These are phyloP conservation scores for Starmerella ratchasimensis DNA, from an alignment of 805 yeast species.

Conservation along the genomic window DNA sequence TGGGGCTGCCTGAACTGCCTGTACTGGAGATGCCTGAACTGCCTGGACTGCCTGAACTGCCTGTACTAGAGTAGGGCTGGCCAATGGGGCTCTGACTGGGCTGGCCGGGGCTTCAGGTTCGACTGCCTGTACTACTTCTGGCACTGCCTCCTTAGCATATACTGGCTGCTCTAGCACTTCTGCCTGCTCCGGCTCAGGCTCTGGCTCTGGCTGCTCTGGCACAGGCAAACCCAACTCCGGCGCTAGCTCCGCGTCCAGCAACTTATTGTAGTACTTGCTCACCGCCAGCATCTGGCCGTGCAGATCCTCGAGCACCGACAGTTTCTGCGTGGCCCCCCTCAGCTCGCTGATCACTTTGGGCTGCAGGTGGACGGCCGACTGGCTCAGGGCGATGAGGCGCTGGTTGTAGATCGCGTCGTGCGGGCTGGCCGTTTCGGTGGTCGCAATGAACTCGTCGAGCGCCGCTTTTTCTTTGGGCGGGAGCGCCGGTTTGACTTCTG, in stretches of 20 bases:
- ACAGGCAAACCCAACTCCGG: constrained; percentile 5
- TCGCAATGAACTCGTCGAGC: constrained; percentile 8
- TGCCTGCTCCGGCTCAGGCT: constrained; percentile 3
- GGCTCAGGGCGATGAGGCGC: constrained; percentile 13
- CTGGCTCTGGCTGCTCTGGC: constrained; percentile 1
- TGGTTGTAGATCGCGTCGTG: constrained; percentile 18
- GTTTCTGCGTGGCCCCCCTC: constrained; percentile 16
- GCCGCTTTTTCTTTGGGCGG: constrained; percentile 8
- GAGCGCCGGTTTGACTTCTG: constrained; percentile 2
- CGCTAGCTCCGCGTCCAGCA: constrained; percentile 20
- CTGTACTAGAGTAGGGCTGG: too few species aligned
- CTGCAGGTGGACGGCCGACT: constrained; percentile 16
- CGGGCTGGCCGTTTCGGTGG: constrained; percentile 15
- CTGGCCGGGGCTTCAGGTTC: not conserved
- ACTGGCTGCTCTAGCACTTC: not conserved
- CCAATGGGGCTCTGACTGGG: too few species aligned
- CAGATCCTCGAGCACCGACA: constrained; percentile 19
- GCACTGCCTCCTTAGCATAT: not conserved
- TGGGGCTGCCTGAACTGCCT: too few species aligned
- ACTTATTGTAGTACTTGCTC: constrained; percentile 18
- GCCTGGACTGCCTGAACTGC: too few species aligned
- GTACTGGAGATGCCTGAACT: too few species aligned
- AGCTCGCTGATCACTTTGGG: constrained; percentile 19
- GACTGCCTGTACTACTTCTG: constrained; percentile 3
- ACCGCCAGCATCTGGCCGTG: constrained; percentile 19